phyloP scores from a whole-genome alignment of 805 yeast species.

The Saturnispora serradocipensis region DNA sequence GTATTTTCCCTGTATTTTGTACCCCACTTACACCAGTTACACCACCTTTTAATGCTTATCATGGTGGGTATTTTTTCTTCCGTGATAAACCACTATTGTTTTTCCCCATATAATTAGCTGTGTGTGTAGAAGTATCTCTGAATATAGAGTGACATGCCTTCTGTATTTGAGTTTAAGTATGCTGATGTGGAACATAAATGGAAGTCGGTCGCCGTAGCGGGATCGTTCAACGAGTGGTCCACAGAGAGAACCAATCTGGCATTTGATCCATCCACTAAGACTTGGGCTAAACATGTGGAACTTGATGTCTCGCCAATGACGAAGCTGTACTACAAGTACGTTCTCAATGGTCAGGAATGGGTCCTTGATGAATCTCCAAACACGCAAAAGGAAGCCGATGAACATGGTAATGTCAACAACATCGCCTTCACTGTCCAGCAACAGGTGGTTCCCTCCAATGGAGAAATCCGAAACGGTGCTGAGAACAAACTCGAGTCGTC shows the following conservation, averaged over 20 bases:
- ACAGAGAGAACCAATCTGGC: constrained; percentile 5
- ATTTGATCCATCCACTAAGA: constrained; percentile 6
- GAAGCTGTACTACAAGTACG: constrained; percentile 23
- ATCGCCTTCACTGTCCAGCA: constrained; percentile 8
- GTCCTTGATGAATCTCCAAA: constrained; percentile 17
- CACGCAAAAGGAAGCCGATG: constrained; percentile 16
- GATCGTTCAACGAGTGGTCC: constrained; percentile 16
- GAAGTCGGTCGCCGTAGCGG: constrained; percentile 15
- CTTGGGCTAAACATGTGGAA: constrained; percentile 4
- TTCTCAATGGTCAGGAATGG: constrained; percentile 22
- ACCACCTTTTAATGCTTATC: neutral
- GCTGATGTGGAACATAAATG: neutral
- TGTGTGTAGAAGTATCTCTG: neutral
- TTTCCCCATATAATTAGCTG: constrained; percentile 6
- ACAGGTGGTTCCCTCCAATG: neutral
- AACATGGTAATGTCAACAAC: constrained; percentile 22
- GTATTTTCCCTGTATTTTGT: too few species aligned
- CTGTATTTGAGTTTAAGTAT: constrained; percentile 5
- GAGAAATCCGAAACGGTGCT: neutral
- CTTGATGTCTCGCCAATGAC: neutral
- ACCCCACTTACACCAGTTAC: neutral
- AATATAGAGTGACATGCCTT: constrained; percentile 6
- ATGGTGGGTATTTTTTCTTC: neutral
- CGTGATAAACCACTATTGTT: constrained; percentile 6
- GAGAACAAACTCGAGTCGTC: neutral